These are phyloP conservation scores for Fagus sylvatica DNA, from an alignment of 306 rosid genomes.

Conservation along the genomic window DNA sequence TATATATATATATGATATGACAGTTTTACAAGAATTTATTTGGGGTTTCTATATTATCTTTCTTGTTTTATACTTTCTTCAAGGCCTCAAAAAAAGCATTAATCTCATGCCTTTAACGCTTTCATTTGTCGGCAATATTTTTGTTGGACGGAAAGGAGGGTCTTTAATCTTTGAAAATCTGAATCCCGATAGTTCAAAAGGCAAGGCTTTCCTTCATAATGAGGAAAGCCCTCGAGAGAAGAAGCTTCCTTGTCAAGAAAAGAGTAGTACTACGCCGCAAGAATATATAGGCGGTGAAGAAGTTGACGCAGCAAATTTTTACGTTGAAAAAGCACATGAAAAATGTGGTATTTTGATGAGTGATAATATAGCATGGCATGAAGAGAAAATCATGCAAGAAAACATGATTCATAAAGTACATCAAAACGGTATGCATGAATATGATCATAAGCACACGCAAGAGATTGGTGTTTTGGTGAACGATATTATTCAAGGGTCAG, in stretches of 20 bases:
- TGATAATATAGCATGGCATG: not conserved
- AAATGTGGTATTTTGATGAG: not conserved
- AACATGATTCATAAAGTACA: not conserved
- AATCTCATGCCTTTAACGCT: slow-evolving; percentile 19
- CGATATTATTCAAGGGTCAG: slow-evolving; percentile 6
- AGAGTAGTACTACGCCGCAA: not conserved
- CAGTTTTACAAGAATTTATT: slow-evolving; percentile 7
- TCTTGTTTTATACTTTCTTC: slow-evolving; percentile 8
- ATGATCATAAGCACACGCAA: not conserved
- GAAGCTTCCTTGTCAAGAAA: not conserved
- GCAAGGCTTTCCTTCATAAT: not conserved
- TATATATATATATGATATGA: not conserved
- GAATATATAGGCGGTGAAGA: not conserved
- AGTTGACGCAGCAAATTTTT: not conserved
- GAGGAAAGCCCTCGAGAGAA: not conserved
- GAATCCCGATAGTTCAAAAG: not conserved
- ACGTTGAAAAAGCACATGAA: not conserved
- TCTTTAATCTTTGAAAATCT: not conserved
- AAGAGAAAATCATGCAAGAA: not conserved
- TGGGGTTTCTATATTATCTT: slow-evolving; percentile 18
- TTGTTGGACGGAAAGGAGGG: not conserved
- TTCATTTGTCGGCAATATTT: not conserved
- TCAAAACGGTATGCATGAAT: not conserved
- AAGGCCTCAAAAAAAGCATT: not conserved
- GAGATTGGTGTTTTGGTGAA: not conserved